Evolutionary conservation across 805 yeast genomes (phyloP), one percentile per base, ranked within the genome.

Genomic region (Pichia sporocuriosa): DNA sequence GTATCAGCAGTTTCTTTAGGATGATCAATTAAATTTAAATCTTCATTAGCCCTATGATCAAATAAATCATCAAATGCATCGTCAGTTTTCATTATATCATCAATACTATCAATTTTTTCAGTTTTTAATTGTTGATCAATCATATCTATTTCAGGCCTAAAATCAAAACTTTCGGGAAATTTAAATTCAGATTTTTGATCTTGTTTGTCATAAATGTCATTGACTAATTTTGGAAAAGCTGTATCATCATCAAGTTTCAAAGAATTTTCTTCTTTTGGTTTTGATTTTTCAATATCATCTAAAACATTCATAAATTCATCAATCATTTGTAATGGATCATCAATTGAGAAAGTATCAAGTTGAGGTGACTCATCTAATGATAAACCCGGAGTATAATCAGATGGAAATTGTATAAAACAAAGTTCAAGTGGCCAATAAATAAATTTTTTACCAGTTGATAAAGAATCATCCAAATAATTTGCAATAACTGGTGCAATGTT

Each of bases 381-480:
- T 17, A 28, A 21, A 67, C 35, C 42, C 1, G 44, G 21, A 3
- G 27, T 34, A 7, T 25, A 29, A 27, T 51, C 58, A 1, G 49
- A 41, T 2, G 59, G 74, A 41, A 69, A 63, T 53, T 84, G 93
- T 4, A 76, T 64, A 43, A 75, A 66, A 52, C 89, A 81, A 17
- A 84, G 61, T 35, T 73, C 75, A 52, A 81, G 61, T 0, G 94
- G 94, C 94, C 94, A 84, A 33, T 77, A 59, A 2, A 84, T 72
- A 42, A 68, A 76, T 52, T 79, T 79, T 22, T 66, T 67, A 49
- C 70, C 75, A 1, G 54, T 49, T 7, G 44, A 28, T 13, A 20
- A n/a, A 15, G 17, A 35, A 30, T 29, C 36, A 37, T 63, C 66
- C 35, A 79, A 65, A 56, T 73, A 83, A 20, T 68, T 66, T 11